phyloP scores from a whole-genome alignment of 306 rosid species.

The Cercis canadensis region DNA sequence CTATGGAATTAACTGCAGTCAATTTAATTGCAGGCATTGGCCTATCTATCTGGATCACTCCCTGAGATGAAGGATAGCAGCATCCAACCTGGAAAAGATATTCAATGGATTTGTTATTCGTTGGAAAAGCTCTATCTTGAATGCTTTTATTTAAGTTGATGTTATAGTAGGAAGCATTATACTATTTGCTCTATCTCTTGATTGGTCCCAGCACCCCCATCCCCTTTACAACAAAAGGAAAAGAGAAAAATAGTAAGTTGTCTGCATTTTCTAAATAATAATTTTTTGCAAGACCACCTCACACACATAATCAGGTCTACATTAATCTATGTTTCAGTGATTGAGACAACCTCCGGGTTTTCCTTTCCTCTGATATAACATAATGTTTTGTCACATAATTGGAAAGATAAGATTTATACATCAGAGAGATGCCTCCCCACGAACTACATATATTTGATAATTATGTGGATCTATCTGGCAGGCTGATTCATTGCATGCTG shows the following conservation, averaged over 20 bases:
- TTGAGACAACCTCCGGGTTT: neutral
- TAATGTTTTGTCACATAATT: neutral
- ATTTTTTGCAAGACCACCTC: neutral
- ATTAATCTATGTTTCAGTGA: neutral
- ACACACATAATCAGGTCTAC: slow-evolving; percentile 3
- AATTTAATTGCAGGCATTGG: slow-evolving; percentile 45
- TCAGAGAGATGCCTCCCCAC: neutral
- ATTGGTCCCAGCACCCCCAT: neutral
- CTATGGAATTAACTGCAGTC: slow-evolving; percentile 7
- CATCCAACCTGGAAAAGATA: slow-evolving; percentile 16
- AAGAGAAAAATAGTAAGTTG: slow-evolving; percentile 9
- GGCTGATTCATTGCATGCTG: slow-evolving; percentile 51
- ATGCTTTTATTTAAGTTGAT: neutral
- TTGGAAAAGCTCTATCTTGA: too few species aligned
- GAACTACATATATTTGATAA: slow-evolving; percentile 8
- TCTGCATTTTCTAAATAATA: neutral
- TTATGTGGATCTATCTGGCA: slow-evolving; percentile 34
- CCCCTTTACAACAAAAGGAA: neutral
- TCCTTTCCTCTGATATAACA: neutral
- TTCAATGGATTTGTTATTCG: slow-evolving; percentile 40
- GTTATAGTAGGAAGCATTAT: slow-evolving; percentile 9
- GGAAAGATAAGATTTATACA: slow-evolving; percentile 1
- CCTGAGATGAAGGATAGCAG: slow-evolving; percentile 29
- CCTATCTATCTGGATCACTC: slow-evolving; percentile 25
- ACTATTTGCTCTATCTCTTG: neutral